Percentiles rank a stretch among this genome's conserved stretches.
phyloP scores from a whole-genome alignment of 176 grass and related monocot species.

The Typha latifolia region DNA sequence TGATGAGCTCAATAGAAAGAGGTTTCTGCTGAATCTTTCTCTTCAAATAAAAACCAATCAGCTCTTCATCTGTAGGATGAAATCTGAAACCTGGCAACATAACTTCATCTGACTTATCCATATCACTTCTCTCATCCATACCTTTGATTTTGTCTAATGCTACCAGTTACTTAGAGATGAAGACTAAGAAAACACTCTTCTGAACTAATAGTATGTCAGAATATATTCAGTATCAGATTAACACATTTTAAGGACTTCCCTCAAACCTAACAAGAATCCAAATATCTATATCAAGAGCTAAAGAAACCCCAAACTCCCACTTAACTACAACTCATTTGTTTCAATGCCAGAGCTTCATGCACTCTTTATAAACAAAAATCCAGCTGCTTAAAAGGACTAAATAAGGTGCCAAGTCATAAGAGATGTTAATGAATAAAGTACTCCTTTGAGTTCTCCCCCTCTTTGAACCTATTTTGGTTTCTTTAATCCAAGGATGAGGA shows the following conservation, averaged over 20 bases:
- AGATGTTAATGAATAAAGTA: slow-evolving; percentile 8
- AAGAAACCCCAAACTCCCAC: neutral
- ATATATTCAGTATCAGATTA: slow-evolving; percentile 4
- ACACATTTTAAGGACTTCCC: slow-evolving; percentile 17
- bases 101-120: slow-evolving; percentile 43
- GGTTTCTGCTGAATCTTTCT: slow-evolving; percentile 51
- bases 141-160: neutral
- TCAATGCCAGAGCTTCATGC: neutral
- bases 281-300: neutral
- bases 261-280: slow-evolving; percentile 29
- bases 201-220: neutral
- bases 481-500: slow-evolving; percentile 28
- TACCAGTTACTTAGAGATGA: no score
- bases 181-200: neutral
- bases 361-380: neutral
- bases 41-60: slow-evolving; percentile 54
- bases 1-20: slow-evolving; percentile 52
- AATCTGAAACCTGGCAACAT: slow-evolving; percentile 58
- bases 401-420: slow-evolving; percentile 20
- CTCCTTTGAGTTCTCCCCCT: neutral
- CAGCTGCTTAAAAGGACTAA: neutral
- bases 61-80: slow-evolving; percentile 68
- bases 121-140: slow-evolving; percentile 40
- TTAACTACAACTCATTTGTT: no score
- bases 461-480: slow-evolving; percentile 30